Percentiles rank a stretch among this genome's conserved stretches.
phyloP scores from a whole-genome alignment of 2,329 filamentous ascomycete species.

The Diplodia sapinea region DNA sequence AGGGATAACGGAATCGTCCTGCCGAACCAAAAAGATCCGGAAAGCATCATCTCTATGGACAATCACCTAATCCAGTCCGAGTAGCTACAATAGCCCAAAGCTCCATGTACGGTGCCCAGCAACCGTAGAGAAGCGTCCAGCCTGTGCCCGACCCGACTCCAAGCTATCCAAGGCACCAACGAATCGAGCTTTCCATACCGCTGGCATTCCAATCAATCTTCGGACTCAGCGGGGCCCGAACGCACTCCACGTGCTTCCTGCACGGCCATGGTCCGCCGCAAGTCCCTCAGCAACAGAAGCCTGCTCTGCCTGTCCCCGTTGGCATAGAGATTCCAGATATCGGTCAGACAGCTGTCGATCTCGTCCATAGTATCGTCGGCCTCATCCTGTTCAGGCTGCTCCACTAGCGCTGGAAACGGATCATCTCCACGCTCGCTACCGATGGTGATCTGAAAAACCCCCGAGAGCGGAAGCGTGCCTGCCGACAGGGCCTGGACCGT shows the following conservation, averaged over 20 bases:
- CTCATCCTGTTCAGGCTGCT: not conserved
- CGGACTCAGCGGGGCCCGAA: not conserved
- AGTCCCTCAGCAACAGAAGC: not conserved
- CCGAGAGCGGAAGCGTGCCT: not conserved
- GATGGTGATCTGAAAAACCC: not conserved
- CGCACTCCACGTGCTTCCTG: not conserved
- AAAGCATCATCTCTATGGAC: too few relatives aligned
- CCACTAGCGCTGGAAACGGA: not conserved
- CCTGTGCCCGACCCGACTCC: not conserved
- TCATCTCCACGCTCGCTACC: not conserved
- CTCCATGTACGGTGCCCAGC: too few relatives aligned
- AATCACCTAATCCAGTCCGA: too few relatives aligned
- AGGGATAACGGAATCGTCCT: too few relatives aligned
- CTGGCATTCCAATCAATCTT: not conserved
- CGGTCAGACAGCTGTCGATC: not conserved
- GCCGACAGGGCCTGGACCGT: not conserved
- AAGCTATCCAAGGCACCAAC: not conserved
- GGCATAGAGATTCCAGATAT: not conserved
- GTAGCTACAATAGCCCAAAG: too few relatives aligned
- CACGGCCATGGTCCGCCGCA: not conserved
- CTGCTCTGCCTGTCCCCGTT: not conserved
- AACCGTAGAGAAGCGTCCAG: too few relatives aligned
- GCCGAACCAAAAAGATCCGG: too few relatives aligned
- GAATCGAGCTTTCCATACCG: not conserved
- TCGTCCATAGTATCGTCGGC: not conserved